Conservation (phyloP, 1,284 basidiomycete genomes). For the Hymenochaete sp. region DNA sequence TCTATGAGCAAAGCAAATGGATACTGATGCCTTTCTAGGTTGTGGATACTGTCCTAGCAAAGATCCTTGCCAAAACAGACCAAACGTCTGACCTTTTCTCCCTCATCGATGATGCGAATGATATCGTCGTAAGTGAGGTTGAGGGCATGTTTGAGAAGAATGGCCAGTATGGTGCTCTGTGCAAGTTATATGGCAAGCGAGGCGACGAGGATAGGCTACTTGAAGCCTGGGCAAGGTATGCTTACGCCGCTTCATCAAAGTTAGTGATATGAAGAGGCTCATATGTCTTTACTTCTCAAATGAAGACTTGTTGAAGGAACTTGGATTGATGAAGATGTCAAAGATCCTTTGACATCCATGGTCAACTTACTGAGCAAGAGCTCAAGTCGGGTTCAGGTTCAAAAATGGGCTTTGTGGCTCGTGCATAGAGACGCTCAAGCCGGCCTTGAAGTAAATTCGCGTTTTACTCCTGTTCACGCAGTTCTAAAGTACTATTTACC, state of each 20-base stretch:
- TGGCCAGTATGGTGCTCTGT: constrained; percentile 56
- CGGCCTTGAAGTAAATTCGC: constrained; percentile 56
- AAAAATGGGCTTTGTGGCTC: constrained; percentile 78
- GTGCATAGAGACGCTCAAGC: constrained; percentile 57
- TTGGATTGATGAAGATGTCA: constrained; percentile 55
- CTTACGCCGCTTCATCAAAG: constrained; percentile 13
- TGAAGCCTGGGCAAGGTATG: constrained; percentile 65
- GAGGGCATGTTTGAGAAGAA: constrained; percentile 48
- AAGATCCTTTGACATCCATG: constrained; percentile 65
- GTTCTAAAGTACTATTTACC: background rate
- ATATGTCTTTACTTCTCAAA: constrained; percentile 2
- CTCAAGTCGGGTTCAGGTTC: constrained; percentile 52
- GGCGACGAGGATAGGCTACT: constrained; percentile 56
- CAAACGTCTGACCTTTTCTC: constrained; percentile 46
- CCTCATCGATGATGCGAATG: constrained; percentile 51
- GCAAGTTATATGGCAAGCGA: constrained; percentile 41
- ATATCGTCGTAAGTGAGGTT: constrained; percentile 54
- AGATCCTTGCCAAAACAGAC: constrained; percentile 58
- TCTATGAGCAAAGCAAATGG: background rate
- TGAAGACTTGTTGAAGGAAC: constrained; percentile 64
- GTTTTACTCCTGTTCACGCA: constrained; percentile 3
- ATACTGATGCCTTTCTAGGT: constrained; percentile 36
- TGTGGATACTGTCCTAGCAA: constrained; percentile 76
- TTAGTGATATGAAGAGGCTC: background rate
- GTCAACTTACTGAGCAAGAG: constrained; percentile 52